Evolutionary conservation across 2,329 filamentous ascomycete genomes (phyloP).

Genomic region (Hypoxylon sp.): DNA sequence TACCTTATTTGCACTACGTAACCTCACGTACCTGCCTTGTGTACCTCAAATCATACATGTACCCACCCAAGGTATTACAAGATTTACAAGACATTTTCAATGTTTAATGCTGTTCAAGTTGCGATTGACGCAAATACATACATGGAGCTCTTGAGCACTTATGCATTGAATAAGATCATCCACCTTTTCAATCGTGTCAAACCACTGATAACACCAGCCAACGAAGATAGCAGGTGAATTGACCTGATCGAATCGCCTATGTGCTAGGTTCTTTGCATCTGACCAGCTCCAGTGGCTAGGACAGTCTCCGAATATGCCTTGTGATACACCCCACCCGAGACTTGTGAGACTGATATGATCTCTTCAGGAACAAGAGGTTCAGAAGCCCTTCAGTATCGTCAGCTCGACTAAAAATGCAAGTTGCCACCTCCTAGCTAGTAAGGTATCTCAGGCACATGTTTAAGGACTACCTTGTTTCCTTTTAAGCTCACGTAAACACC

Average conservation of each 20-base stretch:
- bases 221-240: background rate
- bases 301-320: background rate
- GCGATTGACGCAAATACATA: slow-evolving; percentile 3
- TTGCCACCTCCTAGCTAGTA: background rate
- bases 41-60: background rate
- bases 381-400: background rate
- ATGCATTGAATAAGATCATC: no score
- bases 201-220: background rate
- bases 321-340: slow-evolving; percentile 16
- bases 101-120: background rate
- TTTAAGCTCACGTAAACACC: background rate
- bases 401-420: background rate
- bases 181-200: no score
- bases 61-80: background rate
- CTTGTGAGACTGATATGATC: background rate
- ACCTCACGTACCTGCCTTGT: background rate
- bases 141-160: background rate
- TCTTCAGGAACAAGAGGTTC: background rate
- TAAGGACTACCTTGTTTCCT: no score
- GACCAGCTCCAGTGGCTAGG: background rate
- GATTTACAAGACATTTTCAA: no score
- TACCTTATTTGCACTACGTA: slow-evolving; percentile 13
- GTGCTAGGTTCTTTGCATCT: background rate
- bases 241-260: background rate
- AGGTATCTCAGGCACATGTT: background rate